These are phyloP conservation scores for Phalaenopsis equestris DNA, from an alignment of 106 monocot species.

Conservation along the genomic window DNA sequence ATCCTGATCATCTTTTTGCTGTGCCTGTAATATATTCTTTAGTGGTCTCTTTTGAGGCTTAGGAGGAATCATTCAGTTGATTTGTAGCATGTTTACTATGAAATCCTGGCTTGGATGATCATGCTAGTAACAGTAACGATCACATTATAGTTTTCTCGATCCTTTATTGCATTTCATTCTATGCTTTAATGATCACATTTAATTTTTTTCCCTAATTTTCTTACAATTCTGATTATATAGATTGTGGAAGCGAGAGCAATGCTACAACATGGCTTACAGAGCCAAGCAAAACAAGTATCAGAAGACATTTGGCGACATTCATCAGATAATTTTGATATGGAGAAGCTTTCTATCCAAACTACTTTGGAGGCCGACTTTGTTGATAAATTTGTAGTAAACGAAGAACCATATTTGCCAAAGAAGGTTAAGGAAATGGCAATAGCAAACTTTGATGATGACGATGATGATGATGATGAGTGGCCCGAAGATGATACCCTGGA, in stretches of 20 bases:
- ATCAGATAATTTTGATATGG: slow-evolving; percentile 19
- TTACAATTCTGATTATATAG: slow-evolving; percentile 10
- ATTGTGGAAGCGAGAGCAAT: slow-evolving; percentile 50
- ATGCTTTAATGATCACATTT: no score
- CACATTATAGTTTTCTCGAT: no score
- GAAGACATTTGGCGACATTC: background rate
- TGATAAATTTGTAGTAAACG: slow-evolving; percentile 33
- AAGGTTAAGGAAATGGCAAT: background rate
- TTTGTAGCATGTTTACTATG: no score
- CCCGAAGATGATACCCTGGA: slow-evolving; percentile 33
- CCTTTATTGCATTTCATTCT: no score
- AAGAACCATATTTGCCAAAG: slow-evolving; percentile 7
- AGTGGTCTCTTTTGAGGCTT: no score
- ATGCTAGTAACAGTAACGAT: no score
- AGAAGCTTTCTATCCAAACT: slow-evolving; percentile 16
- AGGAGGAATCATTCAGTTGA: no score
- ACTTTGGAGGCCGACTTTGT: slow-evolving; percentile 11
- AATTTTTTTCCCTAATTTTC: no score
- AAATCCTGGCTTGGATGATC: no score
- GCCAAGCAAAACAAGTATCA: slow-evolving; percentile 15
- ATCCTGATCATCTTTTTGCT: no score
- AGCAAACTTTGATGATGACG: slow-evolving; percentile 5
- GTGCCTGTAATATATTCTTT: no score
- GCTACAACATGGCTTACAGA: slow-evolving; percentile 29
- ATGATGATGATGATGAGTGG: slow-evolving; percentile 45